A percentile compares a stretch with the other conserved stretches of the same genome.
Conservation (phyloP, 352 stramenopile genomes). For the Thalassiosira hispida region DNA sequence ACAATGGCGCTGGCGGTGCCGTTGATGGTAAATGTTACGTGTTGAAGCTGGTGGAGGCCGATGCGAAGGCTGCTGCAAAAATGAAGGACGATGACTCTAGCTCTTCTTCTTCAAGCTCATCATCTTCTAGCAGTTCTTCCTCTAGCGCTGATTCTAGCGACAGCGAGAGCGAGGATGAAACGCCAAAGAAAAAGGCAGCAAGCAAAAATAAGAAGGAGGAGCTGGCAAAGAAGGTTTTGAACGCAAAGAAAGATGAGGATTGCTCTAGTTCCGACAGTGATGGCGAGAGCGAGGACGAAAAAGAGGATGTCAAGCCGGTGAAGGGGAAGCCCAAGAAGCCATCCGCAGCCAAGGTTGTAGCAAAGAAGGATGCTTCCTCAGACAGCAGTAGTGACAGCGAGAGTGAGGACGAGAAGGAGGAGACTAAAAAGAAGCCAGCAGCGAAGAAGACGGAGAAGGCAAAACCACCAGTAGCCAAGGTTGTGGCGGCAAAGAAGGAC, state of each 20-base stretch:
- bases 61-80: not conserved
- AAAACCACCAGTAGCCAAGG: constrained; percentile 23
- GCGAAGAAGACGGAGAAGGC: constrained; percentile 22
- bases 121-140: constrained; percentile 27
- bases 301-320: constrained; percentile 1
- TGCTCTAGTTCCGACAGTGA: constrained; percentile 30
- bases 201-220: not conserved
- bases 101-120: constrained; percentile 23
- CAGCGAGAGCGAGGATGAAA: constrained; percentile 14
- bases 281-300: constrained; percentile 34
- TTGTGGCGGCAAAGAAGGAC: constrained; percentile 35
- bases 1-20: not conserved
- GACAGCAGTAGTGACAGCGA: constrained; percentile 30
- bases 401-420: constrained; percentile 18
- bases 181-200: constrained; percentile 1
- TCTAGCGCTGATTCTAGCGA: constrained; percentile 37
- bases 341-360: constrained; percentile 6
- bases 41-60: constrained; percentile 38
- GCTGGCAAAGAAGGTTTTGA: not conserved
- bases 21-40: constrained; percentile 22
- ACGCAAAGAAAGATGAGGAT: constrained; percentile 3
- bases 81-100: constrained; percentile 25
- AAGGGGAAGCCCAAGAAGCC: constrained; percentile 13
- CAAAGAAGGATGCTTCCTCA: constrained; percentile 8
- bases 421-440: constrained; percentile 25